Evolutionary conservation across 2,329 filamentous ascomycete genomes (phyloP).

Genomic region (Monosporascus sp.): DNA sequence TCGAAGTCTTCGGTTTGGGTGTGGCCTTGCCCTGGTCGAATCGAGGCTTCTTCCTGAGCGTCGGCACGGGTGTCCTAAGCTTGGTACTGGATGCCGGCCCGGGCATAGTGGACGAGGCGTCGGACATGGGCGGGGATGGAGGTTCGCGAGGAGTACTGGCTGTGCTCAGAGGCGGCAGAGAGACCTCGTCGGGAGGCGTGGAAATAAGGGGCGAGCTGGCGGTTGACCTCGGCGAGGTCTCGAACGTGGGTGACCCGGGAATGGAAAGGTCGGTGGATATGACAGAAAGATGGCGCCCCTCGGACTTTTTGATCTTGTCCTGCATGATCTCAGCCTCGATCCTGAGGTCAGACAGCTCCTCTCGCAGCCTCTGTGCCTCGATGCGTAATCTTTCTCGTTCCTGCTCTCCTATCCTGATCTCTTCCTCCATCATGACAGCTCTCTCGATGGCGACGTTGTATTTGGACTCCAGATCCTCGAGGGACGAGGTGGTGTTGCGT

Average conservation of each 20-base stretch:
- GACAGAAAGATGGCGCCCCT: constrained; percentile 50
- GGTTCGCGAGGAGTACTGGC: constrained; percentile 69
- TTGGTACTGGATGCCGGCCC: constrained; percentile 43
- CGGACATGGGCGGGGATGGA: constrained; percentile 90
- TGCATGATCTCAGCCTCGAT: constrained; percentile 92
- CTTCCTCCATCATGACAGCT: constrained; percentile 88
- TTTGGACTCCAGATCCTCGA: constrained; percentile 96
- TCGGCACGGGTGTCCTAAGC: constrained; percentile 30
- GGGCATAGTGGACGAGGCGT: constrained; percentile 61
- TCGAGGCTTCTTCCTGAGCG: constrained; percentile 41
- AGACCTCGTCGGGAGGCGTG: constrained; percentile 74
- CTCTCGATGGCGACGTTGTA: constrained; percentile 93
- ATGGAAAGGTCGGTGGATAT: constrained; percentile 59
- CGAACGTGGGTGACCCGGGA: constrained; percentile 67
- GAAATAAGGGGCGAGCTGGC: constrained; percentile 85
- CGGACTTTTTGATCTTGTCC: constrained; percentile 80
- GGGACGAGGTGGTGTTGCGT: constrained; percentile 87
- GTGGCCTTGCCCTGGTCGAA: constrained; percentile 49
- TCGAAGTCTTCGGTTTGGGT: constrained; percentile 42
- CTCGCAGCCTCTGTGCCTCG: constrained; percentile 80
- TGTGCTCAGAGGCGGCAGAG: constrained; percentile 45
- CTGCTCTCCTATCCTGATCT: constrained; percentile 85
- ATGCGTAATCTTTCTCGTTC: constrained; percentile 87
- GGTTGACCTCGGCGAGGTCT: constrained; percentile 75
- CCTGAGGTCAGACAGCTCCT: constrained; percentile 88